Conservation (phyloP, 1,139 yeast genomes). For the Pichia sp. region DNA sequence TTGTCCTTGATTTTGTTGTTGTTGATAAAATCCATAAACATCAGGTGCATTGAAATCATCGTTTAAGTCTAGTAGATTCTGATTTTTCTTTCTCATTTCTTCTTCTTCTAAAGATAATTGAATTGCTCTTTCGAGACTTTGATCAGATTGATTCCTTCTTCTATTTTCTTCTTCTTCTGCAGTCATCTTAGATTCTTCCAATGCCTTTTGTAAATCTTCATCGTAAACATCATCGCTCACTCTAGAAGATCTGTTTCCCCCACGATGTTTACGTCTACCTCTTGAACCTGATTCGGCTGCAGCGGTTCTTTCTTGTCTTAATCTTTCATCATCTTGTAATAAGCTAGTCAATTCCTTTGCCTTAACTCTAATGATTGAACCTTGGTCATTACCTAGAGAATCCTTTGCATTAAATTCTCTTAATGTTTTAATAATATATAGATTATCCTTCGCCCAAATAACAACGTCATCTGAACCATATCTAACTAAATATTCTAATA, state of each 20-base stretch:
- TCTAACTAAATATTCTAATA: constrained; percentile 81
- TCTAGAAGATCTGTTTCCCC: constrained; percentile 7
- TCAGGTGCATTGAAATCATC: constrained; percentile 35
- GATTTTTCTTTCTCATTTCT: constrained; percentile 54
- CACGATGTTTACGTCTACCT: constrained; percentile 21
- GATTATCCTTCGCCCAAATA: constrained; percentile 87
- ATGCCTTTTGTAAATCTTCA: constrained; percentile 75
- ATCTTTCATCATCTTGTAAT: constrained; percentile 77
- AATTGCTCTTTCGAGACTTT: constrained; percentile 74
- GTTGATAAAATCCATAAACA: constrained; percentile 27
- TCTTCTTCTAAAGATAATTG: constrained; percentile 86
- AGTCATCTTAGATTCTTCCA: constrained; percentile 74
- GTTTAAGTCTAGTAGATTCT: constrained; percentile 51
- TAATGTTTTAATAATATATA: constrained; percentile 83
- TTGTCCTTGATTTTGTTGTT: constrained; percentile 30
- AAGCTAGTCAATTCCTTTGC: constrained; percentile 84
- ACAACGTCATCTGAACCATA: constrained; percentile 90
- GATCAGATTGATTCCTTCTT: constrained; percentile 50
- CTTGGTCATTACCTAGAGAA: constrained; percentile 78
- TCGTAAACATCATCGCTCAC: constrained; percentile 55
- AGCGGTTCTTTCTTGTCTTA: constrained; percentile 62
- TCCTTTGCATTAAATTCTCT: constrained; percentile 87
- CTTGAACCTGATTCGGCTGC: constrained; percentile 34
- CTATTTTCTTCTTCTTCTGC: constrained; percentile 80
- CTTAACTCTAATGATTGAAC: constrained; percentile 81